Percentiles rank a stretch among this genome's conserved stretches.
phyloP scores from a whole-genome alignment of 2,329 filamentous ascomycete species.

The Epichloe amarillans region DNA sequence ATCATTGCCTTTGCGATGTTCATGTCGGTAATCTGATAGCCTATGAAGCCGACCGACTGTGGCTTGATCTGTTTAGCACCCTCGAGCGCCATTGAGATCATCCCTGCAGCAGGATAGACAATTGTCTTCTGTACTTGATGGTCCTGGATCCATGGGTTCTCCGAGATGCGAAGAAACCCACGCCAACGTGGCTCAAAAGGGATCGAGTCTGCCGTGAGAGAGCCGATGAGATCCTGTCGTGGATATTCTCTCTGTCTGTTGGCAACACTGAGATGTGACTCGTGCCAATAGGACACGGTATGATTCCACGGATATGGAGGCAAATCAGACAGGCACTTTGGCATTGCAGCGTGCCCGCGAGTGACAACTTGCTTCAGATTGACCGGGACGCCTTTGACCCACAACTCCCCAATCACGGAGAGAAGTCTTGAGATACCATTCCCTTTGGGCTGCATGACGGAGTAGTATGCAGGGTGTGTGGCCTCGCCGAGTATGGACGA shows the following conservation, averaged over 20 bases:
- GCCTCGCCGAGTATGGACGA: conserved; percentile 4
- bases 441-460: conserved; percentile 15
- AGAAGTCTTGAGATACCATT: conserved; percentile 16
- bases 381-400: conserved; percentile 21
- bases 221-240: conserved; percentile 38
- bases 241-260: conserved; percentile 31
- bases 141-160: conserved; percentile 39
- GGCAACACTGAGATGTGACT: conserved; percentile 31
- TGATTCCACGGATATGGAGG: conserved; percentile 45
- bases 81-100: conserved; percentile 36
- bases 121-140: conserved; percentile 37
- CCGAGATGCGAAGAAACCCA: conserved; percentile 32
- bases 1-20: conserved; percentile 37
- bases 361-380: conserved; percentile 19
- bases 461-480: conserved; percentile 12
- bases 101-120: conserved; percentile 37
- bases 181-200: conserved; percentile 33
- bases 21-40: conserved; percentile 32
- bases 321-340: conserved; percentile 29
- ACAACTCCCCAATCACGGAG: conserved; percentile 21
- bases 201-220: conserved; percentile 29
- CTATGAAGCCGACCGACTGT: conserved; percentile 13
- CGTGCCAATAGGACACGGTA: conserved; percentile 37
- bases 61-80: conserved; percentile 27
- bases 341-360: conserved; percentile 7